Base-by-base conservation (phyloP, 2,329 filamentous ascomycete genomes). In the Alternaria solani region DNA sequence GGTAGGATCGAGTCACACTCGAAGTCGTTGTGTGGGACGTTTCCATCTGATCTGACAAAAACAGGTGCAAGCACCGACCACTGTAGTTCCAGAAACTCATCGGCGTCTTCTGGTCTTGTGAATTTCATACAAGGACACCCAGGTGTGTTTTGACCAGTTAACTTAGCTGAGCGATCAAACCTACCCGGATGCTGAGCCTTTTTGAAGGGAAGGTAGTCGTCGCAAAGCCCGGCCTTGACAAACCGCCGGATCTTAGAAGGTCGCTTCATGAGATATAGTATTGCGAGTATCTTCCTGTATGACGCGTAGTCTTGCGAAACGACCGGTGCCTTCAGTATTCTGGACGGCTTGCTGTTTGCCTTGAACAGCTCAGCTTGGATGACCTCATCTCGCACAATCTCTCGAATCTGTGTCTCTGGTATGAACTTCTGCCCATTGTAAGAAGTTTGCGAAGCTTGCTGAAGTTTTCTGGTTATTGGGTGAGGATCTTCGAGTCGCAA, bases 11-110 rank as follows among this genome's bases (percentile, higher is more conserved):
- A 2, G 7, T 25, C 23, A 2, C 14, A 5, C 43, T 46, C 36
- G 14, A 51, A 14, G 20, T 44, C 14, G 16, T 11, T 14, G 6
- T 58, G 55, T 3, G 20, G 23, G 4, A 51, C 28, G 25, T 23
- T 14, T 18, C 12, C 32, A 18, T 47, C 30, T 6, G 30, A 3
- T 9, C 36, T 8, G 9, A 18, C 2, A 14, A 58, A 58, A 14
- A n/a, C 14, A 4, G 39, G 42, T 8, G n/a, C 49, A 26, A 58
- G 49, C 8, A 53, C 49, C 4, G 16, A 20, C 55, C 55, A 58
- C 25, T 58, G 55, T 4, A 18, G 38, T 3, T 32, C 18, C 12
- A 47, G 30, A 28, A 58, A 58, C 2, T 38, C 34, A 1, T 38
- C 23, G 11, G 47, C 25, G 38, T 58, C 41, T 9, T 32, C 39